phyloP scores from a whole-genome alignment of 2,329 filamentous ascomycete genomes.

The Hirsutella thompsonii region DNA sequence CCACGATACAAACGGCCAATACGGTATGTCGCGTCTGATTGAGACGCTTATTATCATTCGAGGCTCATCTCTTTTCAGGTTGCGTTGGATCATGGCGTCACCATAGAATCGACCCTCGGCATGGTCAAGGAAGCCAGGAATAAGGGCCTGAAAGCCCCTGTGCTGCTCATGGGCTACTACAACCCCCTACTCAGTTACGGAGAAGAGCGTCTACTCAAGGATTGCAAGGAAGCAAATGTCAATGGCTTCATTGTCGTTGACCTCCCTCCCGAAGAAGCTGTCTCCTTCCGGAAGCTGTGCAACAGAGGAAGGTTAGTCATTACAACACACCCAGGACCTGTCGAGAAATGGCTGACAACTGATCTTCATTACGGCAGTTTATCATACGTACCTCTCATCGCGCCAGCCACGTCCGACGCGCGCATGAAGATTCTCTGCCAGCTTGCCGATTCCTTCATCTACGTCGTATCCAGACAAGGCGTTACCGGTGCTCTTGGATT shows the following conservation, averaged over 20 bases:
- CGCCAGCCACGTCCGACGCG: conserved; percentile 79
- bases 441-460: conserved; percentile 97
- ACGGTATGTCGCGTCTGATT: conserved; percentile 40
- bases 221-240: conserved; percentile 72
- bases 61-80: conserved; percentile 21
- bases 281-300: conserved; percentile 81
- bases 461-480: conserved; percentile 94
- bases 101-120: conserved; percentile 62
- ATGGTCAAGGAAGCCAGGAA: conserved; percentile 74
- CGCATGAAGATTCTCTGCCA: conserved; percentile 94
- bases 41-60: conserved; percentile 1
- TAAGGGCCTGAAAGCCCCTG: conserved; percentile 65
- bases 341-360: neutral
- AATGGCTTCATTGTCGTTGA: conserved; percentile 98
- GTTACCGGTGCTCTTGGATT: conserved; percentile 84
- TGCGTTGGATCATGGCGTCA: conserved; percentile 81
- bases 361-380: conserved; percentile 34
- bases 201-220: conserved; percentile 75
- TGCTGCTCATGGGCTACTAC: conserved; percentile 98
- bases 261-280: conserved; percentile 86
- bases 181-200: conserved; percentile 92
- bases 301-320: conserved; percentile 53
- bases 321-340: neutral
- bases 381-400: conserved; percentile 94
- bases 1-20: conserved; percentile 92